Evolutionary conservation across 495 filamentous ascomycete species (phyloP), one percentile per base, ranked within the genome.

Genomic region (Neurospora tetrasperma): DNA sequence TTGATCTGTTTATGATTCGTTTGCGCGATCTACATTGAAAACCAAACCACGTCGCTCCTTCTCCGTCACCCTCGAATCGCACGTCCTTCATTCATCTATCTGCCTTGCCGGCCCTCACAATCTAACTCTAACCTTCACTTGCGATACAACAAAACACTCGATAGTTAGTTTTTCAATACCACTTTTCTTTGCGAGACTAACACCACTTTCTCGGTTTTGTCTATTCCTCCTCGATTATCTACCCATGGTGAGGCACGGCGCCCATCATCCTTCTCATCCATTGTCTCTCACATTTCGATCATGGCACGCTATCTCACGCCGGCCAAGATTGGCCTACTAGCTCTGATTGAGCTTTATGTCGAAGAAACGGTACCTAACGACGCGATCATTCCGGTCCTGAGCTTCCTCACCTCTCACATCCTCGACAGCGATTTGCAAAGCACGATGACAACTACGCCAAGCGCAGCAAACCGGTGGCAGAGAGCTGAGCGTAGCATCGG

Each of bases 221-320:
- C 54, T 7, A 31, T 66, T 18, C 54, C 31, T 8, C 54, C 54
- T 31, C 54, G 11, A 16, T 66, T 31, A 35, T 27, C 23, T 10
- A 27, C 23, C 48, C 48, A 59, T 66, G 27, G 23, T 66, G 54
- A 8, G 54, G 54, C 54, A 14, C 27, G 27, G 54, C 54, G 27
- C 6, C 54, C 27, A 2, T 66, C 54, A 6, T 66, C 16, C 27
- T 16, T 4, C 18, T 66, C 23, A 66, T 35, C 27, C 4, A 38
- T 14, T 18, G 27, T 66, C 23, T 66, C 27, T 66, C 27, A 8
- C 70, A 40, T 48, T 48, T 27, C 1, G 70, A 73, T 40, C 70
- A 96, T 94, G 91, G 85, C 90, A 74, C 90, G 91, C 38, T 96
- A 91, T 81, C 86, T 97, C 70, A 95, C 94, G 23, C 92, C 96